Base-by-base conservation (phyloP, 805 yeast species). In the Torulaspora quercuum region DNA sequence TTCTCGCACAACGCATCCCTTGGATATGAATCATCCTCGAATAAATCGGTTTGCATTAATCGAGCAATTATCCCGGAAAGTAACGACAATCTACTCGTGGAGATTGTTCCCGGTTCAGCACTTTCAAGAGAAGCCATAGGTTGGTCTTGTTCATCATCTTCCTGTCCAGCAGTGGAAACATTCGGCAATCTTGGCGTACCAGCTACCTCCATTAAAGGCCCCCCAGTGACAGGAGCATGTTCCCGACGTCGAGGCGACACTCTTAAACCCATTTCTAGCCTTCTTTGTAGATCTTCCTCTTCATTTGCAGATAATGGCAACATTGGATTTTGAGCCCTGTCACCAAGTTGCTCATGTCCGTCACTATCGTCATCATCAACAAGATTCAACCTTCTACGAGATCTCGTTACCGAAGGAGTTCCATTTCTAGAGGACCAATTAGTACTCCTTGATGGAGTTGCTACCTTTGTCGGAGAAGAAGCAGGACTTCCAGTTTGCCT, bases 61-160 rank as follows among this genome's bases (percentile, higher is more conserved):
- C 57, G 59, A 1, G 80, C 77, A 13, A 74, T 64, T 8, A 68
- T 57, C 41, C 68, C 64, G 13, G 70, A 68, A 50, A 78, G 70
- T 19, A 55, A 50, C n/a, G 62, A 65, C 34, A 68, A 62, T 46
- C 86, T 67, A 12, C 71, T 65, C 2, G 69, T 68, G 3, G 83
- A 75, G 12, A 79, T 67, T 7, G 59, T 59, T 8, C 67, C 69
- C 14, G 48, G 41, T 19, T 46, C 54, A 27, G 34, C 42, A 17
- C 41, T 45, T 25, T 50, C 50, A 25, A 45, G 38, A 4, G 54
- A 36, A 8, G 22, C 35, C 13, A 36, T 13, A 25, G 46, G 53
- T n/a, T 42, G 53, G 23, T 51, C 59, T 11, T 44, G 48, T 24
- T 44, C 50, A 12, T 19, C 31, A 18, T 44, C 49, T n/a, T 40